Evolutionary conservation across 2,329 filamentous ascomycete genomes (phyloP).

Genomic region (Pseudopyrenochaeta lycopersici): DNA sequence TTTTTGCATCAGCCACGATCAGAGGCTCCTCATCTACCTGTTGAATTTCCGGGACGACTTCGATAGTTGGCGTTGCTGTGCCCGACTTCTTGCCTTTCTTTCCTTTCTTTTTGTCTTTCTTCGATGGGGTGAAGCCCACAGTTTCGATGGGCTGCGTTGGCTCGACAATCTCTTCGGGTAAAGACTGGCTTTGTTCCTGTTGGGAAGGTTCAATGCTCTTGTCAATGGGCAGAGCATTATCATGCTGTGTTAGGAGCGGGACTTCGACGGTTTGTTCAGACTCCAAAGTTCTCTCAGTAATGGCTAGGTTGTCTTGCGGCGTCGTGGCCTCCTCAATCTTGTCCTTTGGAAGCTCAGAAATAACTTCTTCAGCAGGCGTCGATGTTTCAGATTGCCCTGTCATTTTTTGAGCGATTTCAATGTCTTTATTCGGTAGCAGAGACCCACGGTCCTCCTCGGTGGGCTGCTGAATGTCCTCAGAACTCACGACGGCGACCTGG

Average conservation of each 20-base stretch:
- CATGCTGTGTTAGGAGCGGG: background rate
- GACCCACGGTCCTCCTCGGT: conserved; percentile 12
- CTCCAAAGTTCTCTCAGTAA: background rate
- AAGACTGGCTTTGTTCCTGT: background rate
- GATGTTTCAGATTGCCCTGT: conserved; percentile 27
- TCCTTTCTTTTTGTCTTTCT: conserved; percentile 27
- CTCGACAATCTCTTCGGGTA: too few species aligned
- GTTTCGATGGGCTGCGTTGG: background rate
- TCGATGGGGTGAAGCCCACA: conserved; percentile 13
- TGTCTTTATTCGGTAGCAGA: conserved; percentile 26
- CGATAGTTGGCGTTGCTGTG: conserved; percentile 8
- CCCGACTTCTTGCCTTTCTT: conserved; percentile 26
- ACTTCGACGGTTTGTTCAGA: background rate
- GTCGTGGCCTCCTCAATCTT: background rate
- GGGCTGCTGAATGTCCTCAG: conserved; percentile 4
- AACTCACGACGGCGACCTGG: background rate
- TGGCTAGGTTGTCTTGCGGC: background rate
- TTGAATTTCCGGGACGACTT: conserved; percentile 6
- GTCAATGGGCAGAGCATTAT: conserved; percentile 14
- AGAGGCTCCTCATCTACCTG: conserved; percentile 2
- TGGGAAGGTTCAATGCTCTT: conserved; percentile 13
- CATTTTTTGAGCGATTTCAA: conserved; percentile 36
- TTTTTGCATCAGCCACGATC: background rate
- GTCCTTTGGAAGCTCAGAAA: conserved; percentile 8
- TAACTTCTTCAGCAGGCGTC: conserved; percentile 13